A percentile compares a stretch with the other conserved stretches of the same genome.
Evolutionary conservation across 805 yeast genomes (phyloP).

Genomic region (Nakazawaea ernobii): DNA sequence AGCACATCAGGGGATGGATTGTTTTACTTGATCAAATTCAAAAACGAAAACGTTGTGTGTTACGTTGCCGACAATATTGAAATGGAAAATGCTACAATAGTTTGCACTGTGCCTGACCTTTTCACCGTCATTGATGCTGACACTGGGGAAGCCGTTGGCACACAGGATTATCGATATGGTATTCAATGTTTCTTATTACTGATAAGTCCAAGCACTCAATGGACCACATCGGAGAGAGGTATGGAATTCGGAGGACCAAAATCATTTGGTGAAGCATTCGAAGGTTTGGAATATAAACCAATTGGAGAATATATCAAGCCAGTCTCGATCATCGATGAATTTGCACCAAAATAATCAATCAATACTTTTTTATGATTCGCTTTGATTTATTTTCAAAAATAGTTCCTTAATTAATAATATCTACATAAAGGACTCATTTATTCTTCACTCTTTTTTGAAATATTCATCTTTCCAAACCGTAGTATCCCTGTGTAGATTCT

Average conservation of each 20-base stretch:
- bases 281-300: conserved; percentile 29
- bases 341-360: conserved; percentile 9
- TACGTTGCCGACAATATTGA: conserved; percentile 17
- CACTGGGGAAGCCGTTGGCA: conserved; percentile 38
- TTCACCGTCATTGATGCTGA: conserved; percentile 33
- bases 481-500: conserved; percentile 21
- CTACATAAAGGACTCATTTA: neutral
- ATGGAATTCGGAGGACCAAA: conserved; percentile 35
- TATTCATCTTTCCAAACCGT: conserved; percentile 10
- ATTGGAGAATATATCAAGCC: conserved; percentile 29
- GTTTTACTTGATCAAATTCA: conserved; percentile 31
- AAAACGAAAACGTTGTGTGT: conserved; percentile 38
- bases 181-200: conserved; percentile 33
- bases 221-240: conserved; percentile 29
- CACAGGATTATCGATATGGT: conserved; percentile 39
- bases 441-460: conserved; percentile 1
- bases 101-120: conserved; percentile 37
- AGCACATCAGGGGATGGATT: conserved; percentile 10
- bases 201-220: conserved; percentile 27
- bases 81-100: conserved; percentile 16
- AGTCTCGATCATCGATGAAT: conserved; percentile 29
- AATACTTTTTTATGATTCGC: neutral
- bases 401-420: too few relatives aligned
- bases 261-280: conserved; percentile 28
- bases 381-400: too few relatives aligned